A percentile compares a stretch with the other conserved stretches of the same genome.
These are phyloP conservation scores for Isabelozyma gotoi DNA, from an alignment of 805 yeast species.

Conservation along the genomic window DNA sequence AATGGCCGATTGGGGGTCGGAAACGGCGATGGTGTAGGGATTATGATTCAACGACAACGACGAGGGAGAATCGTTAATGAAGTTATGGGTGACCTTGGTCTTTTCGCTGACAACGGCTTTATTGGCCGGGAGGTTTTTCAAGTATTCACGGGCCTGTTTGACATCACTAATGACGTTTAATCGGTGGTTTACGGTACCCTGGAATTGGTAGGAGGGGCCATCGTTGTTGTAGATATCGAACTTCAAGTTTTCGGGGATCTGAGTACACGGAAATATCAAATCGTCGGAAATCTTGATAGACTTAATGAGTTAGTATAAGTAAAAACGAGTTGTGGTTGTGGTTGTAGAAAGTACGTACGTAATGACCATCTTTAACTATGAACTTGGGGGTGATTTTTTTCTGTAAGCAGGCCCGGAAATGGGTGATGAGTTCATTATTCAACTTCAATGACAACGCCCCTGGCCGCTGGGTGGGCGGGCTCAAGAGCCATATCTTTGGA, in stretches of 20 bases:
- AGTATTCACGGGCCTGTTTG: conserved; percentile 22
- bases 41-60: neutral
- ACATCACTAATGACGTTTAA: conserved; percentile 32
- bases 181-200: conserved; percentile 31
- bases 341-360: conserved; percentile 20
- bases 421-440: conserved; percentile 24
- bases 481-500: neutral
- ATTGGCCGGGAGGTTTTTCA: neutral
- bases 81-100: neutral
- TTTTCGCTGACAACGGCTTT: neutral
- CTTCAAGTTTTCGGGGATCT: conserved; percentile 33
- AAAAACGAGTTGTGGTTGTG: neutral
- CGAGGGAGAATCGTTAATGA: neutral
- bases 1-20: neutral
- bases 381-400: conserved; percentile 24
- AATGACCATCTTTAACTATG: conserved; percentile 36
- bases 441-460: conserved; percentile 28
- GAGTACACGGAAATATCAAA: conserved; percentile 30
- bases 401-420: conserved; percentile 17
- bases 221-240: conserved; percentile 28
- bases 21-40: neutral
- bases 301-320: conserved; percentile 20
- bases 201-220: conserved; percentile 11
- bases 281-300: conserved; percentile 27
- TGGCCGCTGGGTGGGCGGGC: conserved; percentile 11